Base-by-base conservation (phyloP, 768 basidiomycete species). In the Hypsizygus marmoreus region DNA sequence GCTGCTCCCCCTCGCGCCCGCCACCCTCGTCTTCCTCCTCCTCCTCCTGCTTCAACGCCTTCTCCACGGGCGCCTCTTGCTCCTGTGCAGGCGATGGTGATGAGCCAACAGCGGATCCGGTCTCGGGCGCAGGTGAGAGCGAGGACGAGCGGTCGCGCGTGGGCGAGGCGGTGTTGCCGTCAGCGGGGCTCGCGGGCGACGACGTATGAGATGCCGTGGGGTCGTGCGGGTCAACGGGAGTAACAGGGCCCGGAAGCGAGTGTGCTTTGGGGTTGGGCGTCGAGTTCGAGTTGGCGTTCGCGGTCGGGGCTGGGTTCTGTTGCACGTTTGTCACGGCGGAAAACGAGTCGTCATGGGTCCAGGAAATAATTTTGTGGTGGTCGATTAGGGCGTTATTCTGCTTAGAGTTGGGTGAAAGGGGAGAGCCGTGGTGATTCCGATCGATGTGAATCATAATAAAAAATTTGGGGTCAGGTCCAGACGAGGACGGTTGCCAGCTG, bases 61-160 rank as follows among this genome's bases (percentile, higher is more conserved):
- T 64, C 5, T 67, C 65, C 19, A 59, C 45, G 6, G 66, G 59
- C n/a, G 63, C 63, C 42, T 66, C 67, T 29, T 62, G 58, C 54
- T 65, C 61, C 33, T 63, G 57, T 31, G 70, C 68, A 8, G 60
- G 35, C 9, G 60, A 42, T 14, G 59, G 42, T 11, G 47, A 62
- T 2, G 65, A 59, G 12, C 56, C 43, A n/a, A 31, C 60, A 13
- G 70, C 70, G 1, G 75, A 73, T 23, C 60, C 66, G 6, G 71
- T 62, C 34, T 76, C 75, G 24, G 81, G 80, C 0, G 74, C 69
- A 19, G 81, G 81, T 14, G 82, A 81, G 35, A 83, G 67, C 22
- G 81, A 79, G 0, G 82, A 84, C 57, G 71, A 75, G 56, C 70
- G 69, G 66, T 81, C 76, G 30, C 70, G 61, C 20, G 53, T 46